Conservation (phyloP, 345 rosid genomes). For the Eucalyptus marginata region DNA sequence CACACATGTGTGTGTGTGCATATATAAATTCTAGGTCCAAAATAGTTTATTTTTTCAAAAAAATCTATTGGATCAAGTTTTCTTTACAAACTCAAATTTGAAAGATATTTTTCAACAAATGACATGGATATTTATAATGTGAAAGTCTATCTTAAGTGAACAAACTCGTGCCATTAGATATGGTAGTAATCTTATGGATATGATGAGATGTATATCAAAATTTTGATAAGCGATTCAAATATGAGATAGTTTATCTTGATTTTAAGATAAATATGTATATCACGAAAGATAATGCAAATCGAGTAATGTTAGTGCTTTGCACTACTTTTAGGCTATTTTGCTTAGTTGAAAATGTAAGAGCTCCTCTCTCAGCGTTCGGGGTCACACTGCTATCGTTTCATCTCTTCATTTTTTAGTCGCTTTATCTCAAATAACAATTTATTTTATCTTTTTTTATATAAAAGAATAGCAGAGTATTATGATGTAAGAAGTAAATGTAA, state of each 20-base stretch:
- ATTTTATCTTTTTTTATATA: background rate
- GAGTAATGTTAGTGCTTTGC: background rate
- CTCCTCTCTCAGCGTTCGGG: background rate
- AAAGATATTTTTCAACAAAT: background rate
- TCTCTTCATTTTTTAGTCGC: background rate
- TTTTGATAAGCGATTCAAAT: background rate
- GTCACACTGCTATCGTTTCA: background rate
- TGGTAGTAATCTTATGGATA: background rate
- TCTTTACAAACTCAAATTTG: background rate
- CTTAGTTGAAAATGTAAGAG: background rate
- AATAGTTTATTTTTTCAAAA: background rate
- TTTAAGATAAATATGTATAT: no score
- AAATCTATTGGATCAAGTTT: background rate
- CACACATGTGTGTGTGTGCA: rapidly evolving
- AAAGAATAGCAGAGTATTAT: background rate
- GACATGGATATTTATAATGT: background rate
- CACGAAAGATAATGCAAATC: background rate
- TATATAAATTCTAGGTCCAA: background rate
- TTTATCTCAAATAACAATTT: background rate
- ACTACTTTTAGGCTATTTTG: background rate
- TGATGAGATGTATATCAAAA: background rate
- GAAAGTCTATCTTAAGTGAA: background rate
- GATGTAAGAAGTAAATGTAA: background rate
- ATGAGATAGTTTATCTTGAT: background rate
- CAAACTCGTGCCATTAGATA: background rate